These are phyloP conservation scores for Beta vulgaris DNA, from an alignment of 148 eudicot genomes.

Conservation along the genomic window DNA sequence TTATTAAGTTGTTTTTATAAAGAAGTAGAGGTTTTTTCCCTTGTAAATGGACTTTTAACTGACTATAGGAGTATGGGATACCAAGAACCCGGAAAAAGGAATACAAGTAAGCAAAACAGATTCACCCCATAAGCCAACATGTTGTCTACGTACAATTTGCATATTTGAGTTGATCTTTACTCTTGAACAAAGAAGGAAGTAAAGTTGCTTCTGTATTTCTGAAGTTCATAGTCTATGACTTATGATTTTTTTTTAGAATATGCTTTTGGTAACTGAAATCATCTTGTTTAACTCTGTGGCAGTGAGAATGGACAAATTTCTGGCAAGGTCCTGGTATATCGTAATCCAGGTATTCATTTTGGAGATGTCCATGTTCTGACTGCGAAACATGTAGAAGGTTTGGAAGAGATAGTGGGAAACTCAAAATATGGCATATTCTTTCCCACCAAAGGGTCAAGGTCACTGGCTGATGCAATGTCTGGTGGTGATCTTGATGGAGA, in stretches of 20 bases:
- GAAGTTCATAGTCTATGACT: not conserved
- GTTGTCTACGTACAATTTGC: not conserved
- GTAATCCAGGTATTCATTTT: constrained; percentile 70
- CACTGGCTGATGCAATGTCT: constrained; percentile 58
- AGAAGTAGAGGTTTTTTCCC: not conserved
- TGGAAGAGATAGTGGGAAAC: constrained; percentile 53
- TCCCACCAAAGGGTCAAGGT: constrained; percentile 49
- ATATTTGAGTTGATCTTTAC: not conserved
- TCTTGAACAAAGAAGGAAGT: not conserved
- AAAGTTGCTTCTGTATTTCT: not conserved
- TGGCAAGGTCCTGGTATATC: constrained; percentile 55
- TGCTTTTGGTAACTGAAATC: not conserved
- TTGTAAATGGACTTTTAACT: too few relatives aligned
- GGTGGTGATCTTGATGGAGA: constrained; percentile 82
- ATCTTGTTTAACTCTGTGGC: not conserved
- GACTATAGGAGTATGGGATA: too few relatives aligned
- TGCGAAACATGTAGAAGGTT: constrained; percentile 44
- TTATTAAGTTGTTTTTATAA: too few relatives aligned
- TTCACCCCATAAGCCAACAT: not conserved
- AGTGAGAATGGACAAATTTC: constrained; percentile 62
- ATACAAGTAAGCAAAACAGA: not conserved
- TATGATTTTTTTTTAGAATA: not conserved
- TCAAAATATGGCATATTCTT: constrained; percentile 67
- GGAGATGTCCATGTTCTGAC: constrained; percentile 59
- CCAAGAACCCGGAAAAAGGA: too few relatives aligned